Evolutionary conservation across 139 green algal species (phyloP).

Genomic region (Chlamydomonas urium): DNA sequence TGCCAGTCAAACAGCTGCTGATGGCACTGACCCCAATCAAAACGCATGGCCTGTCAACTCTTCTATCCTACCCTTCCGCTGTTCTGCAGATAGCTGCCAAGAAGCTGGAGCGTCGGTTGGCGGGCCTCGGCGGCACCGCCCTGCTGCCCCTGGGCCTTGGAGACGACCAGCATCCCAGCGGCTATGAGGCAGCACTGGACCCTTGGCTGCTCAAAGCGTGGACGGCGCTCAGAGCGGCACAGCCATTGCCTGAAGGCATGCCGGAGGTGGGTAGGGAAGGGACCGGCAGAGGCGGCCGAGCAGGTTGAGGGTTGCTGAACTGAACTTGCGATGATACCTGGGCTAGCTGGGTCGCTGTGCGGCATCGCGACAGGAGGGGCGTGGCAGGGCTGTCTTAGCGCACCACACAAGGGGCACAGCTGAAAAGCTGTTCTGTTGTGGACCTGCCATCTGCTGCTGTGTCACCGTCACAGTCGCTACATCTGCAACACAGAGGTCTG

Average conservation of each 20-base stretch:
- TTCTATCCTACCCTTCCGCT: not conserved
- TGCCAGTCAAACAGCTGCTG: too few relatives aligned
- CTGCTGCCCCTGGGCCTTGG: not conserved
- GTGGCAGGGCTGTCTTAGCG: too few relatives aligned
- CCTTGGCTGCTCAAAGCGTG: slow-evolving; percentile 76
- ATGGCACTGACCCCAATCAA: too few relatives aligned
- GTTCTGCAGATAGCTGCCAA: slow-evolving; percentile 68
- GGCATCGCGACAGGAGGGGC: too few relatives aligned
- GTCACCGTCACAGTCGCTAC: too few relatives aligned
- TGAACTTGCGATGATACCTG: too few relatives aligned
- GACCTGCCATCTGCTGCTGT: too few relatives aligned
- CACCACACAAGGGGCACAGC: too few relatives aligned
- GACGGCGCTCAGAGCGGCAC: not conserved
- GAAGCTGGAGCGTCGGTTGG: slow-evolving; percentile 82
- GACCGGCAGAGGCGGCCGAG: not conserved
- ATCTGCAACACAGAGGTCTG: too few relatives aligned
- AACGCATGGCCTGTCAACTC: too few relatives aligned
- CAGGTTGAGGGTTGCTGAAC: not conserved
- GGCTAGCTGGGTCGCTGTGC: too few relatives aligned
- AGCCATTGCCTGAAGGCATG: not conserved
- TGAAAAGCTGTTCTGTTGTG: too few relatives aligned
- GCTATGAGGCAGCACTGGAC: slow-evolving; percentile 87
- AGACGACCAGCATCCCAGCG: slow-evolving; percentile 42
- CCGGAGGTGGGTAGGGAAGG: not conserved
- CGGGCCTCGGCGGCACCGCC: slow-evolving; percentile 63